phyloP scores from a whole-genome alignment of 2,329 filamentous ascomycete species.

The Ophiostoma quercus region DNA sequence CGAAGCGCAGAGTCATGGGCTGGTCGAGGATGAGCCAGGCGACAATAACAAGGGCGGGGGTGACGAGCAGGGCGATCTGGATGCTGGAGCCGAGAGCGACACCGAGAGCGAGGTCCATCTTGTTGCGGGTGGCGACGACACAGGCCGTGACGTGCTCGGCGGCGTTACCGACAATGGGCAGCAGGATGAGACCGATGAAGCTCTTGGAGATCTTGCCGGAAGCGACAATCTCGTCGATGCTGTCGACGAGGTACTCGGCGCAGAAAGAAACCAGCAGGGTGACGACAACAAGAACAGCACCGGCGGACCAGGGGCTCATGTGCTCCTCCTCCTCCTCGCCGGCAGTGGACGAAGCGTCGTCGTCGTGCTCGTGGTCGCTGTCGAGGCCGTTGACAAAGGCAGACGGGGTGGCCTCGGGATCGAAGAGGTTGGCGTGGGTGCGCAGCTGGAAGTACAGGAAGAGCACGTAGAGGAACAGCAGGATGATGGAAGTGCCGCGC shows the following conservation, averaged over 20 bases:
- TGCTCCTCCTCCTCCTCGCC: conserved; percentile 42
- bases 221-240: conserved; percentile 63
- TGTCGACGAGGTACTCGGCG: conserved; percentile 71
- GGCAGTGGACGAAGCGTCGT: conserved; percentile 35
- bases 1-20: conserved; percentile 74
- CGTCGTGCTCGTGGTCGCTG: conserved; percentile 25
- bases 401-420: conserved; percentile 42
- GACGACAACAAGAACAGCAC: conserved; percentile 60
- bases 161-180: conserved; percentile 79
- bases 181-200: conserved; percentile 73
- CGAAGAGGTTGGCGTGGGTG: conserved; percentile 69
- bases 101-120: conserved; percentile 70
- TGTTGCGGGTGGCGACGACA: conserved; percentile 71
- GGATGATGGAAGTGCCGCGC: conserved; percentile 68
- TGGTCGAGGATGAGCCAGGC: conserved; percentile 69
- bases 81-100: conserved; percentile 78
- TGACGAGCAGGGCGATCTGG: conserved; percentile 77
- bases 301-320: conserved; percentile 60
- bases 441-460: conserved; percentile 75
- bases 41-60: conserved; percentile 71
- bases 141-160: conserved; percentile 79
- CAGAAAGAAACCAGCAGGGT: conserved; percentile 72
- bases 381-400: conserved; percentile 22
- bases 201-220: conserved; percentile 59
- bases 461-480: conserved; percentile 67